These are phyloP conservation scores for Verticillium albo-atrum DNA, from an alignment of 2,329 filamentous ascomycete genomes.

Conservation along the genomic window DNA sequence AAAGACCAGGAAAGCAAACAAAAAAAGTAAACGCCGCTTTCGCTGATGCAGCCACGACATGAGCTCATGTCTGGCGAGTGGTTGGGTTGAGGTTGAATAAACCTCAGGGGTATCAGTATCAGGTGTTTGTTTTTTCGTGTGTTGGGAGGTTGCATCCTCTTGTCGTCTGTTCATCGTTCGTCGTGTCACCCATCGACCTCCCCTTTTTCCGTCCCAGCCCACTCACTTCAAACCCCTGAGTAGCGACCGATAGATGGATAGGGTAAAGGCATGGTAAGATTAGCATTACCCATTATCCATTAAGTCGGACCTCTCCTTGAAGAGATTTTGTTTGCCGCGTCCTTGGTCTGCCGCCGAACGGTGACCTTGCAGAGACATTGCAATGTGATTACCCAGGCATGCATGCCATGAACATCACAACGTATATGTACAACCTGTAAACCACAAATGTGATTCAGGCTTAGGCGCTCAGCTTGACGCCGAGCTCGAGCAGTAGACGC, in stretches of 20 bases:
- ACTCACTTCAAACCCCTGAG: background rate
- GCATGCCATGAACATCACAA: background rate
- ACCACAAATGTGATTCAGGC: background rate
- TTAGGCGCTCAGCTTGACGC: constrained; percentile 47
- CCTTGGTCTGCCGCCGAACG: background rate
- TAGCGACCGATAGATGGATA: background rate
- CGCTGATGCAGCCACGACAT: background rate
- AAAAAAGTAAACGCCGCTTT: background rate
- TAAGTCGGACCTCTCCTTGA: background rate
- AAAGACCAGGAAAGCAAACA: background rate
- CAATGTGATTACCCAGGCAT: background rate
- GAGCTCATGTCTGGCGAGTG: background rate
- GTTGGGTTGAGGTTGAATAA: background rate
- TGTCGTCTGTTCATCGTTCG: background rate
- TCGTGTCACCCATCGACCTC: background rate
- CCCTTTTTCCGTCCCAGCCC: background rate
- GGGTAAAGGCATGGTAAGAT: background rate
- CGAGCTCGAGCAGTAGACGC: constrained; percentile 55
- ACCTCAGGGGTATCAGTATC: background rate
- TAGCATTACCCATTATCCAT: constrained; percentile 1
- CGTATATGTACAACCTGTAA: constrained; percentile 6
- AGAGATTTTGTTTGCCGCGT: background rate
- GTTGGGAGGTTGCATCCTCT: background rate
- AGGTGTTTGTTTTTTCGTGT: background rate
- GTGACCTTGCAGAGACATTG: background rate